Base-by-base conservation (phyloP, 1,284 basidiomycete species). In the Cryptococcus sp. region DNA sequence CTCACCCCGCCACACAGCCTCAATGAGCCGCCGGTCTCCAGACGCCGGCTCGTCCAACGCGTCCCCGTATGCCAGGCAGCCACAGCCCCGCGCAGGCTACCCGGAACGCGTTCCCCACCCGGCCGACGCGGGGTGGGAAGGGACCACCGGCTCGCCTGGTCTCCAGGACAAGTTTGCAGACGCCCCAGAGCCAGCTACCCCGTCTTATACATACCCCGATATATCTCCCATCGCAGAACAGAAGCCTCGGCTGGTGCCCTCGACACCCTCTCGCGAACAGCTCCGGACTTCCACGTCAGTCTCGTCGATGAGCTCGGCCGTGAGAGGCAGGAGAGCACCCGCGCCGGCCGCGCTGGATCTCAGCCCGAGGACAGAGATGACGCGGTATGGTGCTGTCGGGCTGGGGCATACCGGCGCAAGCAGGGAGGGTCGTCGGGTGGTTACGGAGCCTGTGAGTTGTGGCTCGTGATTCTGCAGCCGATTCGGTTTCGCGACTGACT, bases 291-390 rank as follows among this genome's bases (percentile, higher is more conserved):
- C 64, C 15, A 53, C 57, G 13, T 65, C 68, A 7, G 58, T 47
- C 38, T 51, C 60, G 11, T 65, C 68, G 3, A 53, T 72, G 58
- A 60, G 55, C n/a, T 63, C 62, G 11, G 64, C 54, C 12, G n/a
- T 65, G 45, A 48, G 62, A 21, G 68, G 71, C 11, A 61, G 59
- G 11, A 60, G 70, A 39, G 71, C 71, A 9, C 69, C 71, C 6
- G 71, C 70, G 9, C 71, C 71, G 5, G 67, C 70, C n/a, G 70
- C 69, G 8, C 53, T 73, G 23, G 66, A 71, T 51, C 62, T 73
- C 9, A 68, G 69, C 46, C 67, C 70, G 2, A 40, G 61, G 16
- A 43, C 53, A 11, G 64, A 67, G 23, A 28, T 50, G 13, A 53
- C 50, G 38, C 48, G 52, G 47, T 56, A 57, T 52, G 53, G 24